phyloP scores from a whole-genome alignment of 164 flowering plant genomes.

The Stephania japonica region DNA sequence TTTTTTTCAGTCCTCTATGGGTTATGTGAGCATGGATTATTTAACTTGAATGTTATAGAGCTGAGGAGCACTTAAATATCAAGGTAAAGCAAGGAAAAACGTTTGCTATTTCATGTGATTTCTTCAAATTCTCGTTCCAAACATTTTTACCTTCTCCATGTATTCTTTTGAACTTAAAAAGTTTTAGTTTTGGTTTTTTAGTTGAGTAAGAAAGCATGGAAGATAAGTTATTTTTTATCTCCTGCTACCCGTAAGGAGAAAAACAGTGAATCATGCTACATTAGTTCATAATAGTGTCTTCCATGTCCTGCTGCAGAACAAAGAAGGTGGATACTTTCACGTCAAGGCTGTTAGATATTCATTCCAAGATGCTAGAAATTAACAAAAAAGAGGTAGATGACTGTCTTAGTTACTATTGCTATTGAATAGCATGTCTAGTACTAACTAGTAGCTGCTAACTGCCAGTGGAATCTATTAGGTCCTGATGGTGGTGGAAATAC shows the following conservation, averaged over 20 bases:
- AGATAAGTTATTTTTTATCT: not conserved
- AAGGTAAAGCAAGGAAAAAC: too few relatives aligned
- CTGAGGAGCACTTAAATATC: too few relatives aligned
- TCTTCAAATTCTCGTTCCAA: too few relatives aligned
- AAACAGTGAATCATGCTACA: constrained; percentile 3
- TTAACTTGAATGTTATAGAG: too few relatives aligned
- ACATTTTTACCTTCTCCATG: not conserved
- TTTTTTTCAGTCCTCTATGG: not conserved
- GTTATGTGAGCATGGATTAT: too few relatives aligned
- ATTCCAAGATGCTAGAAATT: constrained; percentile 71
- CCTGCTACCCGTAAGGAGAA: not conserved
- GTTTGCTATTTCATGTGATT: too few relatives aligned
- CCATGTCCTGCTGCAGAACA: constrained; percentile 55
- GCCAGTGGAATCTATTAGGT: not conserved
- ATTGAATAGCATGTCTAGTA: not conserved
- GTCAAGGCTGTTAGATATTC: constrained; percentile 78
- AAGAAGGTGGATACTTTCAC: constrained; percentile 85
- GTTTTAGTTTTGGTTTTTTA: not conserved
- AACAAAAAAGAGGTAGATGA: constrained; percentile 67
- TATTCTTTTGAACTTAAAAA: not conserved
- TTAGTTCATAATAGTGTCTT: not conserved
- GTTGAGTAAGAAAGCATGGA: not conserved
- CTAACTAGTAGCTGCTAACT: not conserved
- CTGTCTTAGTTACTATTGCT: not conserved
- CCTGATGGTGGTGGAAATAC: not conserved